Base-by-base conservation (phyloP, 495 filamentous ascomycete genomes). In the Podospora bellae-mahoneyi region DNA sequence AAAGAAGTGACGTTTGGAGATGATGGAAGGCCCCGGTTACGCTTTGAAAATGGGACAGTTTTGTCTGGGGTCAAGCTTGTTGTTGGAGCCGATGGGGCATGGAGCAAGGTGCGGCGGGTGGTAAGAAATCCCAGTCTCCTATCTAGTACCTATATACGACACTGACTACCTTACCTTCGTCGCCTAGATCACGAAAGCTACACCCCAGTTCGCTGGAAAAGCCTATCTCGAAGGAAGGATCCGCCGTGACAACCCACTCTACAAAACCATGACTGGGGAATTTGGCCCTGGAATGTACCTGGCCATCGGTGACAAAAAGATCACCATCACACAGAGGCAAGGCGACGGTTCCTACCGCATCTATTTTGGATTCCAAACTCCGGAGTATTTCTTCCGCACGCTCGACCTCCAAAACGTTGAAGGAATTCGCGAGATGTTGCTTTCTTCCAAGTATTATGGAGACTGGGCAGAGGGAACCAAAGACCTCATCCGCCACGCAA, bases 1-100 rank as follows among this genome's bases (percentile, higher is more conserved):
- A 26, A 20, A 20, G n/a, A 19, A 7, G 55, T 26, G 4, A 20
- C 55, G 2, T 58, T 58, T 19, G 55, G 23, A 3, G 9, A 19
- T 13, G 55, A 58, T 4, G 7, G n/a, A 18, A 20, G 18, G 55
- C 18, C 55, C 0, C 19, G 3, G 23, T 20, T 58, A 26, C n/a
- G 6, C 55, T 58, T 80, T 71, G 62, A 60, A 30, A 71, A 80
- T 62, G 78, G 73, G 1, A 28, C 39, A n/a, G 34, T 62, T 16
- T 58, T 65, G 16, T 69, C 67, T 23, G 77, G 75, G 13, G 78
- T 75, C 61, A 70, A 67, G 23, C 66, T 78, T 3, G 71, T 78
- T 19, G 73, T 80, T 32, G 78, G 78, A 19, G 71, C 75, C 1
- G 77, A 80, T 70, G 77, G 78, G 18, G 76, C 77, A 6, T 78